A percentile compares a stretch with the other conserved stretches of the same genome.
phyloP scores from a whole-genome alignment of 2,329 filamentous ascomycete species.

The Magnaporthiopsis incrustans region DNA sequence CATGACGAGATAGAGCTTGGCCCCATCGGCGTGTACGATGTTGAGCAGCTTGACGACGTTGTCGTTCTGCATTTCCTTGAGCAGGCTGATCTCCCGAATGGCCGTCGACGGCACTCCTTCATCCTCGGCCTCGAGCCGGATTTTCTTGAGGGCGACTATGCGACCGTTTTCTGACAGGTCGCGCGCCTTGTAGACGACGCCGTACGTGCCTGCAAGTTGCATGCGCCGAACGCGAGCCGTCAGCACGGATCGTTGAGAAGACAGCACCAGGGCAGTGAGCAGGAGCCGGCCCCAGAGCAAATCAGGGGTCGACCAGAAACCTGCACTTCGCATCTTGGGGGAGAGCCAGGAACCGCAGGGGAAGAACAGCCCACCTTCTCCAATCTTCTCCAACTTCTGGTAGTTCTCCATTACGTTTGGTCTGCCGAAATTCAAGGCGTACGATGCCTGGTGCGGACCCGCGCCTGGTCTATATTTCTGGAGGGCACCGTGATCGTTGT shows the following conservation, averaged over 20 bases:
- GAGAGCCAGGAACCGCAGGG: background rate
- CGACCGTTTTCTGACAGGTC: constrained; percentile 70
- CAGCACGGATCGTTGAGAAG: background rate
- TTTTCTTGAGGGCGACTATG: constrained; percentile 88
- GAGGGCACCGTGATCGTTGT: background rate
- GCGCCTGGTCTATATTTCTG: background rate
- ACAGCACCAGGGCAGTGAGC: background rate
- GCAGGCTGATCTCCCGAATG: constrained; percentile 82
- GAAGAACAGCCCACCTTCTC: constrained; percentile 57
- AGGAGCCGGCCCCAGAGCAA: background rate
- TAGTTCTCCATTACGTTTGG: constrained; percentile 70
- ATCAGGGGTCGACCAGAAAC: background rate
- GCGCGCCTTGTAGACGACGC: constrained; percentile 84
- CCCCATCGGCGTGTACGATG: constrained; percentile 84
- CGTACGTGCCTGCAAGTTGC: constrained; percentile 62
- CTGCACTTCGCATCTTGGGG: background rate
- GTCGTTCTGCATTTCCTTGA: constrained; percentile 86
- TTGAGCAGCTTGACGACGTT: constrained; percentile 81
- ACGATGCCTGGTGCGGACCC: background rate
- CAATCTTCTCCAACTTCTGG: constrained; percentile 87
- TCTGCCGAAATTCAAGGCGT: too few relatives aligned
- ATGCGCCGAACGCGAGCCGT: background rate
- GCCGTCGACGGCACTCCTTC: constrained; percentile 84
- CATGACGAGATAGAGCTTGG: constrained; percentile 85
- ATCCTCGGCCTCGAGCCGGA: constrained; percentile 84